Base-by-base conservation (phyloP, 768 basidiomycete species). In the Hygrocybe punicea region DNA sequence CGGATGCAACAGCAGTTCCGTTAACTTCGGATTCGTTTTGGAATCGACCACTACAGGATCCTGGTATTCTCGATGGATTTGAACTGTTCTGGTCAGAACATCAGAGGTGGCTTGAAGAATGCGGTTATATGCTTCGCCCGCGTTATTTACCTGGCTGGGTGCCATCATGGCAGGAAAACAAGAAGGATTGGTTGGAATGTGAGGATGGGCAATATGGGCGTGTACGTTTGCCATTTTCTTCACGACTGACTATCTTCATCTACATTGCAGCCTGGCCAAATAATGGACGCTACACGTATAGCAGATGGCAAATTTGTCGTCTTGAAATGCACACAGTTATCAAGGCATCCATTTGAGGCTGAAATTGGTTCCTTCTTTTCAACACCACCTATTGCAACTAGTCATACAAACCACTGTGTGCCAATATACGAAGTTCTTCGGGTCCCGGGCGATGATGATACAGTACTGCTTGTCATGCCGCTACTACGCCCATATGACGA, bases 121-220 rank as follows among this genome's bases (percentile, higher is more conserved):
- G 60, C 29, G 71, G 75, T 17, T 76, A 75, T 55, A 49, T 59
- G 10, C 65, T 77, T 5, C 70, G 71, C 2, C 62, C 70, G 2
- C 64, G 76, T 1, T 75, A 69, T 51, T 50, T 29, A 39, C 73
- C 66, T 0, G 65, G 63, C 19, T 75, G 73, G 74, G 56, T 61
- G 9, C 70, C 71, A 1, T 74, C 73, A 1, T 77, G 75, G 75
- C 24, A 24, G 1, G 63, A 49, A 19, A 60, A 51, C 1, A 42
- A 50, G 11, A 46, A 56, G 23, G 2, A 10, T 11, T 21, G 16
- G 37, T n/a, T n/a, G 14, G 2, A n/a, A 2, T 62, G 49, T 29
- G 56, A 63, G 52, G 64, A 67, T 39, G 47, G 29, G 4, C 14
- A 21, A 9, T 2, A 2, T 7, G 36, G 47, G 3, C 9, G 10